Conservation (phyloP, 2,329 filamentous ascomycete species). For the Sporothrix schenckii region DNA sequence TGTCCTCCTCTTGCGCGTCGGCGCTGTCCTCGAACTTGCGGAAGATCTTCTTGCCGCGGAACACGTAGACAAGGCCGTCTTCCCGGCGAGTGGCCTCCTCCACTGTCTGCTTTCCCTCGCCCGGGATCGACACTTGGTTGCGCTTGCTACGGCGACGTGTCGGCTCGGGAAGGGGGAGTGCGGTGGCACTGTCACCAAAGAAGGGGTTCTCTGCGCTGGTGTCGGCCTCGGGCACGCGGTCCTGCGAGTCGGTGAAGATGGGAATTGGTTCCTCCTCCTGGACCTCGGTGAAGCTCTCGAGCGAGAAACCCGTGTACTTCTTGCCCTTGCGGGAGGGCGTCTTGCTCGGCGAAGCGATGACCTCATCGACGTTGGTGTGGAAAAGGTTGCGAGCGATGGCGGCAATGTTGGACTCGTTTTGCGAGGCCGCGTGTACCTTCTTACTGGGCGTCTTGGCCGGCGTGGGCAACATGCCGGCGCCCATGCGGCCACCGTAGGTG, state of each 20-base stretch:
- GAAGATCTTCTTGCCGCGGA: conserved; percentile 80
- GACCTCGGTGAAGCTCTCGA: conserved; percentile 62
- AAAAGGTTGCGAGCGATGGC: conserved; percentile 66
- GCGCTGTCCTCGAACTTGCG: conserved; percentile 60
- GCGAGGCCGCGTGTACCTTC: conserved; percentile 58
- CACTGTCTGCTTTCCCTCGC: conserved; percentile 61
- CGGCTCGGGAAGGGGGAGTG: conserved; percentile 32
- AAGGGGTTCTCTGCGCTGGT: conserved; percentile 73
- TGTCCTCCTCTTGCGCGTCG: conserved; percentile 29
- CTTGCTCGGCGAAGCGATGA: conserved; percentile 59
- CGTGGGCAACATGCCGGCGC: conserved; percentile 68
- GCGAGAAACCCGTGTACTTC: conserved; percentile 58
- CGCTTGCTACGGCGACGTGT: conserved; percentile 59
- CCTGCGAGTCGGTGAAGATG: conserved; percentile 79
- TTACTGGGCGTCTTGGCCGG: conserved; percentile 73
- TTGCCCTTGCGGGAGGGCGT: conserved; percentile 55
- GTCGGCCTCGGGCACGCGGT: conserved; percentile 71
- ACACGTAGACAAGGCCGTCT: conserved; percentile 75
- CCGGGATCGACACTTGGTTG: conserved; percentile 57
- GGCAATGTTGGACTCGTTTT: conserved; percentile 55
- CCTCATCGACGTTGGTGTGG: conserved; percentile 57
- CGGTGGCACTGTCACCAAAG: conserved; percentile 51
- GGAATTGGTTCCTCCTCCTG: conserved; percentile 63
- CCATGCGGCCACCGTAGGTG: conserved; percentile 41
- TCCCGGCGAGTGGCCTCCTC: conserved; percentile 66